phyloP scores from a whole-genome alignment of 2,329 filamentous ascomycete genomes.

The Claviceps pusilla region DNA sequence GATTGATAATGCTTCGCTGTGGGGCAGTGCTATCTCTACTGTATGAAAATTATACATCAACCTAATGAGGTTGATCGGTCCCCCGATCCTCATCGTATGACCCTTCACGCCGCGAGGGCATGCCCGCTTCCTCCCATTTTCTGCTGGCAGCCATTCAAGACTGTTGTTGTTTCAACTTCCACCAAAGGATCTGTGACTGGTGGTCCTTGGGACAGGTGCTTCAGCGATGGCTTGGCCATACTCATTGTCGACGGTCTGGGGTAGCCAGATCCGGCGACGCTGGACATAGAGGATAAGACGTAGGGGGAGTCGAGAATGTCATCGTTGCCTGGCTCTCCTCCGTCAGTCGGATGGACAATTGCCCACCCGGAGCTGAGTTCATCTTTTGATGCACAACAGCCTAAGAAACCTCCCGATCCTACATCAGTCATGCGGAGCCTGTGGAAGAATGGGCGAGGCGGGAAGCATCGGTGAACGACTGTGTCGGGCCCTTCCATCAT shows the following conservation, averaged over 20 bases:
- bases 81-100: neutral
- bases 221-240: neutral
- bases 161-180: neutral
- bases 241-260: neutral
- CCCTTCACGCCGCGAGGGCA: neutral
- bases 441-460: slow-evolving; percentile 1
- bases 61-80: neutral
- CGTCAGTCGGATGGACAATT: slow-evolving; percentile 2
- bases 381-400: neutral
- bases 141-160: neutral
- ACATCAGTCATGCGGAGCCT: neutral
- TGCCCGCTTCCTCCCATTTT: neutral
- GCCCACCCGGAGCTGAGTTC: slow-evolving; percentile 6
- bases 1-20: neutral
- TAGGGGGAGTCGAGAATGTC: neutral
- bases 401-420: neutral
- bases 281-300: neutral
- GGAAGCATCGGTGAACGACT: slow-evolving; percentile 1
- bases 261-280: neutral
- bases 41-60: neutral
- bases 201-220: neutral
- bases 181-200: neutral
- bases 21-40: neutral
- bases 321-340: neutral
- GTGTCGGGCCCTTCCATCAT: slow-evolving; percentile 18